phyloP scores from a whole-genome alignment of 2,329 filamentous ascomycete genomes.

The Fusarium sacchari region DNA sequence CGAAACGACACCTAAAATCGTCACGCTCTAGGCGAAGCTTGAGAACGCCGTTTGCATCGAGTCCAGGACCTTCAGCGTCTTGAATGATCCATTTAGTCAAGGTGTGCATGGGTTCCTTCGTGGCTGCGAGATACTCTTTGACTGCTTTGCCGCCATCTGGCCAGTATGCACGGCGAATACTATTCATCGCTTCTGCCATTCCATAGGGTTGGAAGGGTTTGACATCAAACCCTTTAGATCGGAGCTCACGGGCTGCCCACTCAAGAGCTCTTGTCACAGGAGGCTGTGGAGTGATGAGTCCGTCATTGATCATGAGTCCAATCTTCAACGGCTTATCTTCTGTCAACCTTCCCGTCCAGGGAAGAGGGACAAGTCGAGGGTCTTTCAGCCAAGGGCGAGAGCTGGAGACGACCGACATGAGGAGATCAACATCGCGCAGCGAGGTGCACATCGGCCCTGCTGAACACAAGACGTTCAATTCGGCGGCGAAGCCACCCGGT shows the following conservation, averaged over 20 bases:
- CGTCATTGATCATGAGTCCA: conserved; percentile 55
- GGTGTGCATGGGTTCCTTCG: conserved; percentile 43
- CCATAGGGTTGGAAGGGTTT: conserved; percentile 24
- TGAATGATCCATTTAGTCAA: conserved; percentile 42
- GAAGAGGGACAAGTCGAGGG: conserved; percentile 45
- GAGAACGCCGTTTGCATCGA: conserved; percentile 34
- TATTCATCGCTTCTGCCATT: conserved; percentile 20
- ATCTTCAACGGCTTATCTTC: conserved; percentile 46
- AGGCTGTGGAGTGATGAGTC: conserved; percentile 51
- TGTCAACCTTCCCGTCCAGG: conserved; percentile 36
- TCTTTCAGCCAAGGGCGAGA: conserved; percentile 45
- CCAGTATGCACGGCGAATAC: conserved; percentile 34
- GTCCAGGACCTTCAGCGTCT: conserved; percentile 21
- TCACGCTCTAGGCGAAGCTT: conserved; percentile 41
- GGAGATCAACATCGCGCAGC: conserved; percentile 49
- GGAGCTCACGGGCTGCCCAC: conserved; percentile 43
- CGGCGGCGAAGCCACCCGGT: conserved; percentile 35
- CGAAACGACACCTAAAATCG: conserved; percentile 45
- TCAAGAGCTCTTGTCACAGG: conserved; percentile 49
- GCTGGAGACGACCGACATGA: conserved; percentile 42
- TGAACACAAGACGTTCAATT: conserved; percentile 49
- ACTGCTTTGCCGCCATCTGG: conserved; percentile 38
- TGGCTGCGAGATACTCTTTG: conserved; percentile 19
- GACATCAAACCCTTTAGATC: neutral
- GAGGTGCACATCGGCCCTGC: conserved; percentile 49